Base-by-base conservation (phyloP, 371 early-diverging fungal species). In the Zychaea mexicana region DNA sequence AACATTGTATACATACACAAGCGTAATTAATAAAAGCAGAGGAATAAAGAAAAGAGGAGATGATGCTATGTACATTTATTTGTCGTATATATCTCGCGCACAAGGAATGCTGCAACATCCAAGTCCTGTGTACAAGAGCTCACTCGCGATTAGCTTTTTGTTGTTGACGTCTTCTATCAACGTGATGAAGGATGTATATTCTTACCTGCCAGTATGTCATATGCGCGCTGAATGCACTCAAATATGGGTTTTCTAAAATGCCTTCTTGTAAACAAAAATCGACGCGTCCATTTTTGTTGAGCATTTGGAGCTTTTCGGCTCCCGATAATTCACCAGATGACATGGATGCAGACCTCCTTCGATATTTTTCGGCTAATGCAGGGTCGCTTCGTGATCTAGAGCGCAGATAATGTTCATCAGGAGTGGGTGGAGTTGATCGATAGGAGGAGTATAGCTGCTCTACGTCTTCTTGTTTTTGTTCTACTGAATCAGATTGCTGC, bases 231-330 rank as follows among this genome's bases (percentile, higher is more conserved):
- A 93, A 74, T 26, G 91, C 89, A 24, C 84, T 85, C n/a, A 93
- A 52, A 65, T 93, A 93, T 15, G 92, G 85, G 58, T 88, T 90
- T 71, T 92, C 92, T 28, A 93, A 74, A 36, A 92, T 72, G 12
- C 91, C 91, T 67, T 92, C 91, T 66, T 92, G 92, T 24, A 93
- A 66, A 57, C 81, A 86, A 68, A 80, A 92, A 60, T 93, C 94
- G 5, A 93, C 78, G 2, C 92, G 83, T 0, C 90, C 91, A 17
- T 79, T 81, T 10, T 76, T 75, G 68, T 92, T 92, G 49, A 92
- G 68, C 31, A 71, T 68, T 22, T 62, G 58, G 55, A 88, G 59
- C 59, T 77, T 57, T 76, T 71, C 49, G 72, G 79, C 64, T 67
- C 84, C 73, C 58, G 65, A 47, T 13, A 30, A 27, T 33, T 52